These are phyloP conservation scores for Millerozyma acaciae DNA, from an alignment of 805 yeast species.

Conservation along the genomic window DNA sequence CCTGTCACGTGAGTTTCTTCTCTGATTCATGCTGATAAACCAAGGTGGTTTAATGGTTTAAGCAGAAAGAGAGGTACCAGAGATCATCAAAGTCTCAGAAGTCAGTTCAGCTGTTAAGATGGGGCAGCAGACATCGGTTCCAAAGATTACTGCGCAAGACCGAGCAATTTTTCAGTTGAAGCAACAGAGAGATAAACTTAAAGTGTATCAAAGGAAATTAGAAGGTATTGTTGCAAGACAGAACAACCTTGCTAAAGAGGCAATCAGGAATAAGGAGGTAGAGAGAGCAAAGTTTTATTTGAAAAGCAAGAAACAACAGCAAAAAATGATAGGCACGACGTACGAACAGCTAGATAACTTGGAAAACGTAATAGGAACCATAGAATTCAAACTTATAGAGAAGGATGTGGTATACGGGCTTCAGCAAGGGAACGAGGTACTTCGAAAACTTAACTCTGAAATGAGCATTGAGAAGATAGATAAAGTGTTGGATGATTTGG, in stretches of 20 bases:
- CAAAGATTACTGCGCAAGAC: conserved; percentile 78
- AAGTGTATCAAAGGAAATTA: conserved; percentile 65
- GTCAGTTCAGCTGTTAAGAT: conserved; percentile 12
- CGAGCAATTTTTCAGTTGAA: conserved; percentile 83
- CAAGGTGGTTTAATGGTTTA: no score
- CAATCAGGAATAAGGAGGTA: conserved; percentile 50
- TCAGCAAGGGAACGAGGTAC: conserved; percentile 72
- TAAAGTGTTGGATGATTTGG: conserved; percentile 74
- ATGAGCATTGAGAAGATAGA: conserved; percentile 79
- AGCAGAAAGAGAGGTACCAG: background rate
- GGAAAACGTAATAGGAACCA: conserved; percentile 71
- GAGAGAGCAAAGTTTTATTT: conserved; percentile 65
- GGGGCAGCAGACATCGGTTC: conserved; percentile 44
- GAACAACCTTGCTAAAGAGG: conserved; percentile 52
- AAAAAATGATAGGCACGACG: conserved; percentile 63
- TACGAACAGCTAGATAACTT: conserved; percentile 74
- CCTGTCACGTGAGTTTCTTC: no score
- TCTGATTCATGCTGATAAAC: no score
- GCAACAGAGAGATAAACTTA: conserved; percentile 79
- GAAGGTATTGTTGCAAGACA: conserved; percentile 58
- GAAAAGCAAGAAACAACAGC: conserved; percentile 78
- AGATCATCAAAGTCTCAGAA: background rate
- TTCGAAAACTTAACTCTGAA: conserved; percentile 73
- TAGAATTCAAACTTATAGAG: conserved; percentile 88
- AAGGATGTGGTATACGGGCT: conserved; percentile 79